These are phyloP conservation scores for Thalassia testudinum DNA, from an alignment of 116 monocot species.

Conservation along the genomic window DNA sequence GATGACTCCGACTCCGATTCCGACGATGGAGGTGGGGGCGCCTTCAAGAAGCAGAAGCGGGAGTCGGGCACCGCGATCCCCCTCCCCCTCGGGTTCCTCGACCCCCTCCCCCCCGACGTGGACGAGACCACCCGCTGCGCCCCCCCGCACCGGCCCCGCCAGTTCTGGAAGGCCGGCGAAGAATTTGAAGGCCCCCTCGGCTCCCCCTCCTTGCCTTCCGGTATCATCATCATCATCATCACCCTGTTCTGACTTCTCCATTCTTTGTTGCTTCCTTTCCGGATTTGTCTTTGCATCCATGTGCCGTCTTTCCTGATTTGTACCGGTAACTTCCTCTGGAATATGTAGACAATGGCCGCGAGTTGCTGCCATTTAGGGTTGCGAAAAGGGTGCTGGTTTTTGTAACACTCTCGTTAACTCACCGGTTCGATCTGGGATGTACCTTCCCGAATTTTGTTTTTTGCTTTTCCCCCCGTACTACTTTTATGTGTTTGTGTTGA, in stretches of 20 bases:
- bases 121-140: not conserved
- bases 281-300: too few species aligned
- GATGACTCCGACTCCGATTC: not conserved
- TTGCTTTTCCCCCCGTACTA: too few species aligned
- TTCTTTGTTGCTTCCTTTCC: not conserved
- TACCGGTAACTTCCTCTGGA: not conserved
- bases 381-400: too few species aligned
- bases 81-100: constrained; percentile 49
- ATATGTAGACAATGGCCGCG: not conserved
- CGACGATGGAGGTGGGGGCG: not conserved
- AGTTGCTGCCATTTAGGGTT: not conserved
- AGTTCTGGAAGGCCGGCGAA: constrained; percentile 77
- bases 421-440: too few species aligned
- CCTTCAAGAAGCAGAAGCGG: not conserved
- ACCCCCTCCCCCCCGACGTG: constrained; percentile 30
- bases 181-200: constrained; percentile 24
- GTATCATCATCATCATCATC: constrained; percentile 3
- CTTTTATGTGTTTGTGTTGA: too few species aligned
- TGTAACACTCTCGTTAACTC: too few species aligned
- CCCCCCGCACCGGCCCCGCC: constrained; percentile 3
- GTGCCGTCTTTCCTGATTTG: not conserved
- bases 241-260: not conserved
- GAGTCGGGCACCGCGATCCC: not conserved
- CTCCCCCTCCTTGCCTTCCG: constrained; percentile 2
- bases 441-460: too few species aligned